Evolutionary conservation across 208 protist genomes (phyloP).

Genomic region (Leishmania arabica): DNA sequence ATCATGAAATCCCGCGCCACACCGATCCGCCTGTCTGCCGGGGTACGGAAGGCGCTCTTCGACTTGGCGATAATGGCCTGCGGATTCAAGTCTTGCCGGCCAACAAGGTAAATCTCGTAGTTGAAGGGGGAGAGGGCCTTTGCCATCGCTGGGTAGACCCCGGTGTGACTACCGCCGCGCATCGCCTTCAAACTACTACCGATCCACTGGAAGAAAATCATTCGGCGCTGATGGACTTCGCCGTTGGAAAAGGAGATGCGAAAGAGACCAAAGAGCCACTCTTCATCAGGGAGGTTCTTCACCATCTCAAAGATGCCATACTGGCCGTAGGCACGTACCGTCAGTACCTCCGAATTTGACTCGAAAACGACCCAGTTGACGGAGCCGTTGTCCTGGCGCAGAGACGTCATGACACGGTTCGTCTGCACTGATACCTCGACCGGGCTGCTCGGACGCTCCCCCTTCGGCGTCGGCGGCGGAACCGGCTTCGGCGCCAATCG

Average conservation of each 20-base stretch:
- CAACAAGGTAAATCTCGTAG: slow-evolving; percentile 81
- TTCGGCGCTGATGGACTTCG: slow-evolving; percentile 39
- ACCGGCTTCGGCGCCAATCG: slow-evolving; percentile 6
- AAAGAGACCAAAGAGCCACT: slow-evolving; percentile 86
- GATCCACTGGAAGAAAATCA: slow-evolving; percentile 89
- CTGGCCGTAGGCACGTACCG: slow-evolving; percentile 52
- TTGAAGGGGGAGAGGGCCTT: slow-evolving; percentile 59
- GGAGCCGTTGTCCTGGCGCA: slow-evolving; percentile 67
- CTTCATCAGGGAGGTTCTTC: slow-evolving; percentile 61
- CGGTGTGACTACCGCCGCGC: slow-evolving; percentile 18
- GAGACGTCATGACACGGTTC: slow-evolving; percentile 47
- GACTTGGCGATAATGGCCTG: slow-evolving; percentile 75
- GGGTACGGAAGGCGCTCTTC: slow-evolving; percentile 55
- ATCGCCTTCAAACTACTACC: slow-evolving; percentile 65
- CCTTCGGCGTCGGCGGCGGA: slow-evolving; percentile 9
- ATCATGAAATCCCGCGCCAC: slow-evolving; percentile 15
- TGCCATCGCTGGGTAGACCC: slow-evolving; percentile 68
- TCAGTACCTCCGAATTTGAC: slow-evolving; percentile 47
- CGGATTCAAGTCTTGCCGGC: slow-evolving; percentile 58
- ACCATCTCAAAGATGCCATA: slow-evolving; percentile 83
- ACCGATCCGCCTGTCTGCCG: slow-evolving; percentile 8
- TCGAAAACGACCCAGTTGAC: slow-evolving; percentile 85
- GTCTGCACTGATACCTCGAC: slow-evolving; percentile 34
- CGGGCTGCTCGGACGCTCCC: slow-evolving; percentile 10
- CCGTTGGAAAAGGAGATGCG: slow-evolving; percentile 64